Evolutionary conservation across 805 yeast species (phyloP), one percentile per base, ranked within the genome.

Genomic region (Teunomyces gatunensis): DNA sequence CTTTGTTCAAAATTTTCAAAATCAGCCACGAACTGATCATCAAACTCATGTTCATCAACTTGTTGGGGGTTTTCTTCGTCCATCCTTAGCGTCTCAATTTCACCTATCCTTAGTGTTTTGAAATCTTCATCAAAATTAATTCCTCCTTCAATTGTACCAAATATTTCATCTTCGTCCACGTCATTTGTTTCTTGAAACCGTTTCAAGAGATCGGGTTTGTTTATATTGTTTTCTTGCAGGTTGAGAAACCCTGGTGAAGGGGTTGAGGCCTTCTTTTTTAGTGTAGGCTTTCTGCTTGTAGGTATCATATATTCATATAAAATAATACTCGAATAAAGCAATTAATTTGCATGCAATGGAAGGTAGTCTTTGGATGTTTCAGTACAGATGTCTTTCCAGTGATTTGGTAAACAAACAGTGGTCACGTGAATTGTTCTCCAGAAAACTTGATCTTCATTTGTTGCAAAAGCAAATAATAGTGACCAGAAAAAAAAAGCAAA

Each of bases 61-160:
- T 34, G 34, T 15, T 32, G 7, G 18, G 17, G 9, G 10, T 13
- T 21, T 20, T 23, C n/a, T 10, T 23, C 30, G 5, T 39, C 25
- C 17, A 42, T 15, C 17, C 44, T 52, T 39, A 52, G 33, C 6
- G 52, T 49, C n/a, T 49, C 51, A 9, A 45, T 9, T 12, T 52
- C 50, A 17, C 45, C 49, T 9, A 59, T 45, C 35, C 57, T 56
- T 15, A 65, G 45, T 12, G 66, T 64, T 36, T 59, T 56, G 53
- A 64, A 64, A 17, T 63, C 66, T 27, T 59, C 63, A 17, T 60
- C 66, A 12, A 63, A 47, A 23, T 47, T 54, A 34, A 53, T 47
- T 13, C 49, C 53, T 5, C 55, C 62, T 44, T 54, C 55, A 15
- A 47, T 55, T n/a, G 58, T 53, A 10, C 65, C 68, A 52, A 65